Evolutionary conservation across 2,329 filamentous ascomycete genomes (phyloP).

Genomic region (Pseudofabraea citricarpa): DNA sequence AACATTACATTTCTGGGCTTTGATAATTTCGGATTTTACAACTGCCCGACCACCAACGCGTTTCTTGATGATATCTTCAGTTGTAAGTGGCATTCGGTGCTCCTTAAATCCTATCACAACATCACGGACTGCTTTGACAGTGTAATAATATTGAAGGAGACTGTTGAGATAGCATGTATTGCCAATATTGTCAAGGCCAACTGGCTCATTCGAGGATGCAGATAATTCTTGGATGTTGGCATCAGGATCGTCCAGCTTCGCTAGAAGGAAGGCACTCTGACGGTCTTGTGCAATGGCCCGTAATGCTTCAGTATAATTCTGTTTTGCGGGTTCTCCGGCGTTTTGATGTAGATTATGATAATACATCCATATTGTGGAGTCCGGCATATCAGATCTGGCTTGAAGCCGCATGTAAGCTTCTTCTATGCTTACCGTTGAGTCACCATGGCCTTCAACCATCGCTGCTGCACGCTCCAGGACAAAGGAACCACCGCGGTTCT

Average conservation of each 20-base stretch:
- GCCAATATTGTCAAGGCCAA: slow-evolving; percentile 87
- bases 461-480: slow-evolving; percentile 21
- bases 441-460: slow-evolving; percentile 20
- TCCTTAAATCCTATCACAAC: slow-evolving; percentile 73
- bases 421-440: slow-evolving; percentile 17
- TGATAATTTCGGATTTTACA: slow-evolving; percentile 49
- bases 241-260: slow-evolving; percentile 28
- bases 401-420: slow-evolving; percentile 29
- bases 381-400: slow-evolving; percentile 20
- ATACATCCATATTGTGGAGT: slow-evolving; percentile 27
- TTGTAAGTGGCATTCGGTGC: slow-evolving; percentile 62
- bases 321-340: slow-evolving; percentile 24
- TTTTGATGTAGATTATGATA: slow-evolving; percentile 22
- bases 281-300: slow-evolving; percentile 26
- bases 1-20: slow-evolving; percentile 71
- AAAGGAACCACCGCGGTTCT: slow-evolving; percentile 19
- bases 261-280: slow-evolving; percentile 25
- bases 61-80: slow-evolving; percentile 58
- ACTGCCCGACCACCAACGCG: slow-evolving; percentile 72
- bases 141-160: slow-evolving; percentile 91
- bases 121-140: slow-evolving; percentile 73
- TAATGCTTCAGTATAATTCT: slow-evolving; percentile 26
- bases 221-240: slow-evolving; percentile 21
- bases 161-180: slow-evolving; percentile 99
- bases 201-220: slow-evolving; percentile 56